Base-by-base conservation (phyloP, 2,329 filamentous ascomycete species). In the Hypoxylon sp. region DNA sequence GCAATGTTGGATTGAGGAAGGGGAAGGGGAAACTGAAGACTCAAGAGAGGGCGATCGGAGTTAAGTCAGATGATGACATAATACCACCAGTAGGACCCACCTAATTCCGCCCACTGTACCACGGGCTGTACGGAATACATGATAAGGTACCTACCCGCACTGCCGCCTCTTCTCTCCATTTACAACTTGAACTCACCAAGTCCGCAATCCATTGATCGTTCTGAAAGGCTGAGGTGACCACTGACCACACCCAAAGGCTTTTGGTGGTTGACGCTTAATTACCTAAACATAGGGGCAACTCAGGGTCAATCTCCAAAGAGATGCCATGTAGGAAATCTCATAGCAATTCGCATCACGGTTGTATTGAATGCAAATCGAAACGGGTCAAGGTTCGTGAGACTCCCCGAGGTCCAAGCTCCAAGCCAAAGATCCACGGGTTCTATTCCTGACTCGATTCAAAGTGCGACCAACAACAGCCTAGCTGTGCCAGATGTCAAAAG, bases 321-420 rank as follows among this genome's bases (percentile, higher is more conserved):
- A 53, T 58, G 48, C 54, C 54, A 54, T 48, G 47, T 27, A 63
- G 61, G 21, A 63, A 53, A 41, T 21, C 54, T 45, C 54, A 63
- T 21, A 63, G 3, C n/a, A 58, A 58, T 53, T 58, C 61, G 2
- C 61, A 63, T 8, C 54, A 63, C 48, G 61, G 53, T 5, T 63
- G 54, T 12, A 32, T 55, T 48, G 47, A 63, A 34, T 63, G 61
- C 32, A 63, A 58, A 53, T 53, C 41, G 12, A 58, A 27, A 16
- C 30, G 30, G 41, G 53, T 58, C 5, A 63, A 63, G 53, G 61
- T 53, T 32, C 12, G 53, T 58, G 5, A 43, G 11, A 41, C 4
- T 7, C 3, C 32, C n/a, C n/a, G n/a, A n/a, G n/a, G 6, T 27
- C 6, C 25, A n/a, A n/a, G 25, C 25, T 27, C 21, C 6, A 41